Evolutionary conservation across 257 asterid species (phyloP).

Genomic region (Penstemon eatonii): DNA sequence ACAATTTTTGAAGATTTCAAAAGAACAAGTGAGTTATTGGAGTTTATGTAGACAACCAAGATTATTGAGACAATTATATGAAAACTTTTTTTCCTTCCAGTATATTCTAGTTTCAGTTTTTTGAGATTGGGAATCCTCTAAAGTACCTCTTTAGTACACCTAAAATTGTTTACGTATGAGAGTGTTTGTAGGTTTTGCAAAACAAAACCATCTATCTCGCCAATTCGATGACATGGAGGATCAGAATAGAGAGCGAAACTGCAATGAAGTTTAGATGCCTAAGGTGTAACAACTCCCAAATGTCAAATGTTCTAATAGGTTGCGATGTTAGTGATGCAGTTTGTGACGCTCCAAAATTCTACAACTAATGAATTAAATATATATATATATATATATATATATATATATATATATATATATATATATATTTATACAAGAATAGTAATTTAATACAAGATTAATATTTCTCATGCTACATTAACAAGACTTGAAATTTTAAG

Average conservation of each 20-base stretch:
- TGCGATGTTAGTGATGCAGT: too few species aligned
- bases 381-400: too few species aligned
- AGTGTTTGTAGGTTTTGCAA: not conserved
- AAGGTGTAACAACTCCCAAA: not conserved
- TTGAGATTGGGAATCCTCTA: conserved; percentile 3
- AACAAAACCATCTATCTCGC: not conserved
- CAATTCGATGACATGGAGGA: not conserved
- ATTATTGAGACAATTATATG: not conserved
- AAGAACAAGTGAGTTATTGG: not conserved
- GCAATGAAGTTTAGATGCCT: not conserved
- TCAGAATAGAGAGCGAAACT: not conserved
- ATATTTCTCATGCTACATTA: too few species aligned
- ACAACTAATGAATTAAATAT: too few species aligned
- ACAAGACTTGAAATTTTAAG: too few species aligned
- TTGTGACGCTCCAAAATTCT: too few species aligned
- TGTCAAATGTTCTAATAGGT: too few species aligned
- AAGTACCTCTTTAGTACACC: not conserved
- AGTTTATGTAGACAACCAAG: not conserved
- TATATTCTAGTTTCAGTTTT: not conserved
- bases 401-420: too few species aligned
- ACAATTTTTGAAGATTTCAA: too few species aligned
- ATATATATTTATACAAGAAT: too few species aligned
- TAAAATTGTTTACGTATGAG: not conserved
- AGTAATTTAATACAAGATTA: too few species aligned
- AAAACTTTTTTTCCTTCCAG: not conserved